Conservation (phyloP, 169 alveolate genomes). For the Eimeria praecox region DNA sequence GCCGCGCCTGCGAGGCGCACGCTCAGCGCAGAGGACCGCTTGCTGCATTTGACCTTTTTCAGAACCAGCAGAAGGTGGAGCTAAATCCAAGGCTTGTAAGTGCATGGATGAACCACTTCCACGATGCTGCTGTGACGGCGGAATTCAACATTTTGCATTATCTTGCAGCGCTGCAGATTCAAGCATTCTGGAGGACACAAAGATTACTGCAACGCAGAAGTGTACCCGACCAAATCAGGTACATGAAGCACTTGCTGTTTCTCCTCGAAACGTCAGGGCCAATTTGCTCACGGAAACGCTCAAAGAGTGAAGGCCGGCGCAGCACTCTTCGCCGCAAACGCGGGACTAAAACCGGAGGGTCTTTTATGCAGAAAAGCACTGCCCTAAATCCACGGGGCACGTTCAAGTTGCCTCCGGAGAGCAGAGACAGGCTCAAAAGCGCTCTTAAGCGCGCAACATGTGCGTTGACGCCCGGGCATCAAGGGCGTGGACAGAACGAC, state of each 20-base stretch:
- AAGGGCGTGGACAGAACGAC: neutral
- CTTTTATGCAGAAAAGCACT: neutral
- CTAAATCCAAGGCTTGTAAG: constrained; percentile 70
- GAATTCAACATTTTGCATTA: constrained; percentile 46
- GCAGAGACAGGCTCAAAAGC: constrained; percentile 17
- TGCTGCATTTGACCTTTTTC: constrained; percentile 16
- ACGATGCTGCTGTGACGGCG: constrained; percentile 1
- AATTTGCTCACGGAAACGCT: constrained; percentile 28
- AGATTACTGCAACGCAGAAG: constrained; percentile 50
- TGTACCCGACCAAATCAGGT: constrained; percentile 18
- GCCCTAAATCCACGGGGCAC: constrained; percentile 34
- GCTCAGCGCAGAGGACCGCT: constrained; percentile 72
- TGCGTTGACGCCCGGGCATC: neutral
- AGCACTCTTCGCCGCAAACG: constrained; percentile 76
- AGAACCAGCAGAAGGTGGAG: constrained; percentile 70
- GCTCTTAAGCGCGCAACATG: neutral
- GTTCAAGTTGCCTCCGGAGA: constrained; percentile 4
- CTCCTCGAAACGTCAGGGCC: constrained; percentile 65
- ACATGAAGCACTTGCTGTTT: constrained; percentile 65
- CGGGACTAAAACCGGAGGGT: constrained; percentile 36
- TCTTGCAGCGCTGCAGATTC: constrained; percentile 73
- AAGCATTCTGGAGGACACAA: constrained; percentile 63
- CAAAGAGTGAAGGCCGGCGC: constrained; percentile 58
- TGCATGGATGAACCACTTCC: constrained; percentile 73
- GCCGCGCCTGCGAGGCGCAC: constrained; percentile 82